A percentile compares a stretch with the other conserved stretches of the same genome.
These are phyloP conservation scores for Pleurotus ostreatus DNA, from an alignment of 768 basidiomycete genomes.

Conservation along the genomic window DNA sequence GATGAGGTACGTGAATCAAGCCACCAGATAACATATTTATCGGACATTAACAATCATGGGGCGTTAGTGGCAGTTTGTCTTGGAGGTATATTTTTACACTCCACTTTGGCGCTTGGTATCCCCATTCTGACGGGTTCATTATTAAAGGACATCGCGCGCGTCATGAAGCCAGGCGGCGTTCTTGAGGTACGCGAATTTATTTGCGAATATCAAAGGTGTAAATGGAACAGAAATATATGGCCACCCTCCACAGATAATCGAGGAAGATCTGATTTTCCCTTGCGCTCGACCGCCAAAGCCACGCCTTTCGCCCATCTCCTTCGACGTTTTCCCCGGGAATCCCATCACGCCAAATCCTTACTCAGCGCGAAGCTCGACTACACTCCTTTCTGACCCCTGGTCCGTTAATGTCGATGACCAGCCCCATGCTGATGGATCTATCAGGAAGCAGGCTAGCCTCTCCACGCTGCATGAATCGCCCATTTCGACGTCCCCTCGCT, in stretches of 20 bases:
- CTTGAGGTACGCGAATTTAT: slow-evolving; percentile 50
- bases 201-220: not conserved
- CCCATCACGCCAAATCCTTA: slow-evolving; percentile 9
- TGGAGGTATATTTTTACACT: slow-evolving; percentile 45
- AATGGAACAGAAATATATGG: slow-evolving; percentile 3
- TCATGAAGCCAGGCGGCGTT: slow-evolving; percentile 57
- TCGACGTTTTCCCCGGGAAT: slow-evolving; percentile 9
- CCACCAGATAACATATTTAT: not conserved
- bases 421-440: slow-evolving; percentile 14
- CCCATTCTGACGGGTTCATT: slow-evolving; percentile 5
- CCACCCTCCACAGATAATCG: slow-evolving; percentile 50
- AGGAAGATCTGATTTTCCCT: slow-evolving; percentile 74
- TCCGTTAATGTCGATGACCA: slow-evolving; percentile 10
- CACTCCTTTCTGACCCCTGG: slow-evolving; percentile 20
- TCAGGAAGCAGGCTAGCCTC: slow-evolving; percentile 19
- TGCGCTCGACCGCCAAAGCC: slow-evolving; percentile 26
- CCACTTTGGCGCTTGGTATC: slow-evolving; percentile 13
- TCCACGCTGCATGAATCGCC: slow-evolving; percentile 20
- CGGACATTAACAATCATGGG: slow-evolving; percentile 12
- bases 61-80: slow-evolving; percentile 56
- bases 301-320: slow-evolving; percentile 12
- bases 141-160: slow-evolving; percentile 59
- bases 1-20: slow-evolving; percentile 43
- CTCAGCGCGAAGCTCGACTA: slow-evolving; percentile 18
- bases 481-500: slow-evolving; percentile 12